Evolutionary conservation across 139 green algal species (phyloP).

Genomic region (Coelastrella sp.): DNA sequence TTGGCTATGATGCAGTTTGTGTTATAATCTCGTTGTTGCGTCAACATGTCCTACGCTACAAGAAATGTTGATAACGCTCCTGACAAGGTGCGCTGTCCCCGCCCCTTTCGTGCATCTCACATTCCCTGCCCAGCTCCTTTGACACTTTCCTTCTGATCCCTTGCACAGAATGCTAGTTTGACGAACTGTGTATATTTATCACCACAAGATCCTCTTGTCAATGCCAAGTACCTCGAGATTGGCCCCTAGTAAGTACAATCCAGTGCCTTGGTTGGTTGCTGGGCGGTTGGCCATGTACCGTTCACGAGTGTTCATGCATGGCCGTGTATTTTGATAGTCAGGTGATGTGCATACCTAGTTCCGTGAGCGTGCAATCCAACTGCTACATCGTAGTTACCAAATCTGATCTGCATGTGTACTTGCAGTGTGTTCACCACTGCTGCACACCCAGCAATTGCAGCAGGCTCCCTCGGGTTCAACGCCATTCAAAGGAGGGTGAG

Average conservation of each 20-base stretch:
- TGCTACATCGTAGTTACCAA: no score
- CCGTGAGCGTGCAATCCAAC: no score
- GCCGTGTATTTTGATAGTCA: no score
- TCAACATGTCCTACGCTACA: neutral
- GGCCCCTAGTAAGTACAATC: slow-evolving; percentile 65
- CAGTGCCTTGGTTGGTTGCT: neutral
- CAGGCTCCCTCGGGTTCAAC: slow-evolving; percentile 85
- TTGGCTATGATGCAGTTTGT: neutral
- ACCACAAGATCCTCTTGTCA: slow-evolving; percentile 57
- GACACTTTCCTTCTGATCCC: neutral
- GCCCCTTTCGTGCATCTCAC: neutral
- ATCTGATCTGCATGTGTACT: neutral
- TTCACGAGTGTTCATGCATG: no score
- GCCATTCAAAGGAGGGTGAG: slow-evolving; percentile 83
- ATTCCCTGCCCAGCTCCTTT: neutral
- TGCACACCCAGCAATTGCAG: slow-evolving; percentile 62
- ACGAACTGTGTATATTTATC: slow-evolving; percentile 83
- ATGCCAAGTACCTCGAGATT: slow-evolving; percentile 61
- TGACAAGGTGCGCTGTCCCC: slow-evolving; percentile 55
- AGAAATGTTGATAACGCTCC: slow-evolving; percentile 62
- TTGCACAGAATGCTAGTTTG: slow-evolving; percentile 56
- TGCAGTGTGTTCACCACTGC: slow-evolving; percentile 83
- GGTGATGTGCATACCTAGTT: no score
- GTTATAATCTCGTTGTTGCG: neutral
- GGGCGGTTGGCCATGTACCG: no score